A percentile compares a stretch with the other conserved stretches of the same genome.
phyloP scores from a whole-genome alignment of 305 asterid genomes.

The Solanum hybrid region DNA sequence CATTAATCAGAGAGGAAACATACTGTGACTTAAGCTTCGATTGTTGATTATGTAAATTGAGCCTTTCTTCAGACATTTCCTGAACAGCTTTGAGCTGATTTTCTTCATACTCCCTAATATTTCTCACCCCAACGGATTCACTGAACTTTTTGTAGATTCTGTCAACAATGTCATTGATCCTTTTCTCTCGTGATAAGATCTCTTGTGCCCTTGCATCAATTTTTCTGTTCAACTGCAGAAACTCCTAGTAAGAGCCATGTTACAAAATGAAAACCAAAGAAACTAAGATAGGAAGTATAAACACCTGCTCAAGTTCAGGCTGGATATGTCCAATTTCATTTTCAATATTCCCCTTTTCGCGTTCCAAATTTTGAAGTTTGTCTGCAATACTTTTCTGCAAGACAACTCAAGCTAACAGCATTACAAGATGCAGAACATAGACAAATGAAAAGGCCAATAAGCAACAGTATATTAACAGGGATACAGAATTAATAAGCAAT shows the following conservation, averaged over 20 bases:
- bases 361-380: constrained; percentile 65
- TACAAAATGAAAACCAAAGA: background rate
- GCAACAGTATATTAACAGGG: background rate
- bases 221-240: constrained; percentile 63
- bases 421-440: constrained; percentile 5
- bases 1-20: constrained; percentile 14
- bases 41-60: constrained; percentile 83
- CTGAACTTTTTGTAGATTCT: constrained; percentile 78
- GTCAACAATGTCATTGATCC: constrained; percentile 84
- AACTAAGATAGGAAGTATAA: background rate
- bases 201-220: constrained; percentile 43
- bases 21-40: constrained; percentile 92
- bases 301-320: constrained; percentile 83
- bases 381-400: constrained; percentile 91
- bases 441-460: background rate
- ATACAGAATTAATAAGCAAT: background rate
- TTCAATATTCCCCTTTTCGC: constrained; percentile 65
- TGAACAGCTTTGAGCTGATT: constrained; percentile 89
- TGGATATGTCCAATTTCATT: constrained; percentile 60
- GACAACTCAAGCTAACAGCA: constrained; percentile 3
- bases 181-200: constrained; percentile 53
- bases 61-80: constrained; percentile 84
- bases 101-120: constrained; percentile 96
- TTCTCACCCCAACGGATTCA: constrained; percentile 87
- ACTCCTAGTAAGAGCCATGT: background rate